These are phyloP conservation scores for Skeletonema potamos DNA, from an alignment of 108 stramenopile species.

Conservation along the genomic window DNA sequence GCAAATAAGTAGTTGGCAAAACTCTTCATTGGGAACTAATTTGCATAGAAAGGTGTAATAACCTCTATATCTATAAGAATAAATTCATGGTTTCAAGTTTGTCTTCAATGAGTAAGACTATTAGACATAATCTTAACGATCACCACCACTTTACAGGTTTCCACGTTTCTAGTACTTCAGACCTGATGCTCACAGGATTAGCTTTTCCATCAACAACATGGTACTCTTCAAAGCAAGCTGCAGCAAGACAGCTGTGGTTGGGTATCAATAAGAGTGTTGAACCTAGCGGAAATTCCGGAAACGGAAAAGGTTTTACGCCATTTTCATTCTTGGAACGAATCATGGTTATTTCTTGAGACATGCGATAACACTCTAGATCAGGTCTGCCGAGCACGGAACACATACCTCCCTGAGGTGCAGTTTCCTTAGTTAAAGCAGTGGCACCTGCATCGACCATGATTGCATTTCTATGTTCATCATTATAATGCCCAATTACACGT, in stretches of 20 bases:
- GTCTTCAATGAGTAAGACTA: neutral
- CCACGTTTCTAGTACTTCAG: constrained; percentile 22
- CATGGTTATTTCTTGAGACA: constrained; percentile 44
- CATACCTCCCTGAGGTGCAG: constrained; percentile 35
- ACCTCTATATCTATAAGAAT: neutral
- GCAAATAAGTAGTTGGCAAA: neutral
- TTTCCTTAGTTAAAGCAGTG: constrained; percentile 44
- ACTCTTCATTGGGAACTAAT: neutral
- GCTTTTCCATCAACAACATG: constrained; percentile 24
- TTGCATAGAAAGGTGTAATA: neutral
- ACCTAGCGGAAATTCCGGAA: constrained; percentile 39
- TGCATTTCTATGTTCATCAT: constrained; percentile 33
- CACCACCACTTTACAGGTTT: constrained; percentile 25
- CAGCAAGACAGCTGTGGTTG: constrained; percentile 44
- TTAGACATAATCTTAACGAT: too few relatives aligned
- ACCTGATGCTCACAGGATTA: neutral
- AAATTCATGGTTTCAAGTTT: neutral
- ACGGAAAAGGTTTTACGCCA: constrained; percentile 14
- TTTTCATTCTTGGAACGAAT: constrained; percentile 11
- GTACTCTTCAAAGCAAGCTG: constrained; percentile 41
- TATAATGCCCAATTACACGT: constrained; percentile 38
- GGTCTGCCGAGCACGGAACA: constrained; percentile 17
- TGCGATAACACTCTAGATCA: constrained; percentile 38
- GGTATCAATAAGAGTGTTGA: constrained; percentile 21
- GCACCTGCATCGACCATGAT: constrained; percentile 46